Conservation (phyloP, 1,284 basidiomycete genomes). For the Microbotryum saponariae region DNA sequence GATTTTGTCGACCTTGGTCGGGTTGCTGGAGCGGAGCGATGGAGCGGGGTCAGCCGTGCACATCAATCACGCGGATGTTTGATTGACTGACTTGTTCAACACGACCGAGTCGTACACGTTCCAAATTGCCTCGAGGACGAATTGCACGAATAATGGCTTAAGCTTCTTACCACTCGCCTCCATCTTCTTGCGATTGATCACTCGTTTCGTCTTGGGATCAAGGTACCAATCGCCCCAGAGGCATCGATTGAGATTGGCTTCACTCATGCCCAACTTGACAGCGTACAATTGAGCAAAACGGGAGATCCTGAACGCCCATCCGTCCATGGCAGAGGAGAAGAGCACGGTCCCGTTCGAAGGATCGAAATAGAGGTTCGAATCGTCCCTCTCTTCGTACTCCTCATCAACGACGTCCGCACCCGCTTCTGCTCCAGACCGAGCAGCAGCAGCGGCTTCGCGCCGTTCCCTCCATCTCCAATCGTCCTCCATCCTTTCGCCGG, state of each 20-base stretch:
- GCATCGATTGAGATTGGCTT: constrained; percentile 73
- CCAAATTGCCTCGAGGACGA: constrained; percentile 96
- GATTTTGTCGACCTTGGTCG: constrained; percentile 83
- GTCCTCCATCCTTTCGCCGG: constrained; percentile 93
- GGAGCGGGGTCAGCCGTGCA: background rate
- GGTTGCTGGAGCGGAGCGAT: constrained; percentile 53
- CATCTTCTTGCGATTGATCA: constrained; percentile 75
- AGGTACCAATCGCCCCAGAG: constrained; percentile 98
- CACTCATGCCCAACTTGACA: constrained; percentile 83
- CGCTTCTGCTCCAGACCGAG: constrained; percentile 45
- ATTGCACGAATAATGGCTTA: constrained; percentile 98
- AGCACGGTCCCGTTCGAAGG: constrained; percentile 94
- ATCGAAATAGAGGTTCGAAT: constrained; percentile 95
- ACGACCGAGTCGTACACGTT: constrained; percentile 84
- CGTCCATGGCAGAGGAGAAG: constrained; percentile 92
- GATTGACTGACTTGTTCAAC: constrained; percentile 65
- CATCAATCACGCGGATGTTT: no score
- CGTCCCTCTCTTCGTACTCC: constrained; percentile 81
- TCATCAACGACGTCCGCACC: constrained; percentile 44
- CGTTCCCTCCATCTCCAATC: constrained; percentile 90
- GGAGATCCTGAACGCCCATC: constrained; percentile 93
- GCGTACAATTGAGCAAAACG: constrained; percentile 92
- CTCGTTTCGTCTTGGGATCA: constrained; percentile 90
- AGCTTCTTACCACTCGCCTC: constrained; percentile 50
- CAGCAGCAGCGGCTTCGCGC: constrained; percentile 60